Base-by-base conservation (phyloP, 1,139 yeast genomes). In the Hyphopichia pseudoburtonii region DNA sequence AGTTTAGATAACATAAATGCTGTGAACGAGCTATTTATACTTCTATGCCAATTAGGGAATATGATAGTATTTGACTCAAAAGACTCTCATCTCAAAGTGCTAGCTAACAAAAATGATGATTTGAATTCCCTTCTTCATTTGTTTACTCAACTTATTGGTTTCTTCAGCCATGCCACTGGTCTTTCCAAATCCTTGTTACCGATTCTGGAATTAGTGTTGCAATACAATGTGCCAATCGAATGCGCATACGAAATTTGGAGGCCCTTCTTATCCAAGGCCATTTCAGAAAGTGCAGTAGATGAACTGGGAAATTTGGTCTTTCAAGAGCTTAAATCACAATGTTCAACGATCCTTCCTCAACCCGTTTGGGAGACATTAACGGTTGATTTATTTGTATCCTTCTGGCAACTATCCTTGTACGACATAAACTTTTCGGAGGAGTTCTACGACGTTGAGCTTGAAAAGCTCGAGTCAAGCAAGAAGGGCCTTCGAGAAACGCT, bases 161-260 rank as follows among this genome's bases (percentile, higher is more conserved):
- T 77, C 42, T 81, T 78, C 50, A 64, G 76, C 8, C 53, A 60
- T 9, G 47, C 51, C 3, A 59, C 60, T 0, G 56, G 62, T 1
- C 73, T 80, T 38, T 47, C 57, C 2, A 40, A 57, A 0, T 47
- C 57, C 12, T 62, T 86, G 45, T 47, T 76, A 2, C 57, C 81
- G 0, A 56, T 83, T 17, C 57, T 64, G 2, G 72, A 67, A 4
- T 63, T 89, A 31, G 57, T 74, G 7, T 50, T 56, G 6, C 62
- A 68, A 1, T 84, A 72, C 49, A 70, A 73, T 3, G 71, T 89
- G 3, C 71, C 80, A 3, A 67, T 81, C 0, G 71, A 74, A 25
- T 85, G 92, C 87, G 82, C 83, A 0, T 88, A 85, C 60, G 88
- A 84, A 43, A 53, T 88, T 2, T 87, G 96, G 95, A 73, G 97